Percentiles rank a stretch among this genome's conserved stretches.
phyloP scores from a whole-genome alignment of 768 basidiomycete genomes.

The Pisolithus microcarpus region DNA sequence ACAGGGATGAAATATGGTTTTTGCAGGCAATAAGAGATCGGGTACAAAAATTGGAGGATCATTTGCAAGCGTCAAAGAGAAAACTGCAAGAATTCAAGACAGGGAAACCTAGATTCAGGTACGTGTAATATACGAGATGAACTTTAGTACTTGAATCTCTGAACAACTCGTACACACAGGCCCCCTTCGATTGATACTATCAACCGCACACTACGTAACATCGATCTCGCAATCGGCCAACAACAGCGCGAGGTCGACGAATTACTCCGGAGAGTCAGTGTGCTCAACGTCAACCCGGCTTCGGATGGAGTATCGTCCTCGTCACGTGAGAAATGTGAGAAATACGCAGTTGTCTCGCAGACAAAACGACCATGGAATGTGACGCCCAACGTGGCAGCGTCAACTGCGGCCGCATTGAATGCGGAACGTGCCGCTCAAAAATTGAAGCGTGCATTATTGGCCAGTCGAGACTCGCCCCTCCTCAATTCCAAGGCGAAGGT shows the following conservation, averaged over 20 bases:
- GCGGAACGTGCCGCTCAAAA: constrained; percentile 68
- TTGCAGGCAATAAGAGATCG: constrained; percentile 60
- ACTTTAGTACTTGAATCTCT: not conserved
- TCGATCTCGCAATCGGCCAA: constrained; percentile 63
- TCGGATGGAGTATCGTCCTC: constrained; percentile 5
- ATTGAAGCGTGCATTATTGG: constrained; percentile 61
- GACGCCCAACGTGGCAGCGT: constrained; percentile 61
- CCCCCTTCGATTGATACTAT: constrained; percentile 82
- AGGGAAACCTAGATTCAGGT: constrained; percentile 61
- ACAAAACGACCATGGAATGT: constrained; percentile 36
- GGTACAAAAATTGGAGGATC: constrained; percentile 72
- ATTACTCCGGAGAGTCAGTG: constrained; percentile 47
- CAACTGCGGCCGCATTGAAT: constrained; percentile 75
- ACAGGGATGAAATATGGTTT: constrained; percentile 1
- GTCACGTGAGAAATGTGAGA: constrained; percentile 39
- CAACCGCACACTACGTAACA: constrained; percentile 76
- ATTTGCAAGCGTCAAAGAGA: constrained; percentile 64
- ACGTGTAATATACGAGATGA: constrained; percentile 14
- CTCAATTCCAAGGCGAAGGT: constrained; percentile 49
- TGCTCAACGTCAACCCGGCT: constrained; percentile 35
- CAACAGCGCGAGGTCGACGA: constrained; percentile 48
- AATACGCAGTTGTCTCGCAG: constrained; percentile 35
- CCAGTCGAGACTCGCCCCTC: constrained; percentile 54
- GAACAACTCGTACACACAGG: constrained; percentile 32
- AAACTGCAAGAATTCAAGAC: constrained; percentile 54